Conservation (phyloP, 2,329 filamentous ascomycete species). For the Exophiala calicioides region DNA sequence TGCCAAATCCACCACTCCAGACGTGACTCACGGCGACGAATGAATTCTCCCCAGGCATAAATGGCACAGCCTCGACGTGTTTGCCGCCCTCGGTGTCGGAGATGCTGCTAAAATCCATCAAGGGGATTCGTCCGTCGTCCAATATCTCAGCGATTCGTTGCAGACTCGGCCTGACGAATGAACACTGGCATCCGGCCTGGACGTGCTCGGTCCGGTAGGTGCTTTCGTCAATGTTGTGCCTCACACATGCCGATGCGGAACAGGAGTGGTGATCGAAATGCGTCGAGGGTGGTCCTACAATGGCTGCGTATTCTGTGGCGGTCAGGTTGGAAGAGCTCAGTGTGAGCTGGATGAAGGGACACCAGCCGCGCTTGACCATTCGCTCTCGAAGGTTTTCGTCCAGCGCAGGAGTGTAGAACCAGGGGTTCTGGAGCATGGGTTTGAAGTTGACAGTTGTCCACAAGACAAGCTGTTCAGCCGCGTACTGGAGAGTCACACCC, state of each 20-base stretch:
- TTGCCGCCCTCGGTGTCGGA: not conserved
- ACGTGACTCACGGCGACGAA: slow-evolving; percentile 7
- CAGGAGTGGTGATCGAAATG: slow-evolving; percentile 5
- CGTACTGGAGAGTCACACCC: slow-evolving; percentile 3
- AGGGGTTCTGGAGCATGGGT: slow-evolving; percentile 1
- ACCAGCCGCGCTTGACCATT: slow-evolving; percentile 8
- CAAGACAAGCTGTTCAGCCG: not conserved
- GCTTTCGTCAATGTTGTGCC: slow-evolving; percentile 12
- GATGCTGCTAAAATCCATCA: slow-evolving; percentile 9
- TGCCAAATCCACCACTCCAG: slow-evolving; percentile 8
- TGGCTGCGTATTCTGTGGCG: slow-evolving; percentile 9
- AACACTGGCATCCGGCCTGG: slow-evolving; percentile 3
- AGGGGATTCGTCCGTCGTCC: slow-evolving; percentile 4
- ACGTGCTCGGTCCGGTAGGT: slow-evolving; percentile 4
- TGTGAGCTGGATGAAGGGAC: slow-evolving; percentile 8
- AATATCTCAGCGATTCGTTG: slow-evolving; percentile 3
- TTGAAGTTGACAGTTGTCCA: not conserved
- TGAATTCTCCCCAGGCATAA: not conserved
- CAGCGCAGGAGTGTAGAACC: not conserved
- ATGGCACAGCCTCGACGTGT: slow-evolving; percentile 3
- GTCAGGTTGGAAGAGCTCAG: slow-evolving; percentile 1
- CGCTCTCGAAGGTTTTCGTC: not conserved
- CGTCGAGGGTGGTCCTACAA: slow-evolving; percentile 5
- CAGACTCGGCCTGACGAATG: slow-evolving; percentile 4
- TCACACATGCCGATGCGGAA: slow-evolving; percentile 2